Evolutionary conservation across 768 basidiomycete genomes (phyloP).

Genomic region (Kwoniella newhampshirensis): DNA sequence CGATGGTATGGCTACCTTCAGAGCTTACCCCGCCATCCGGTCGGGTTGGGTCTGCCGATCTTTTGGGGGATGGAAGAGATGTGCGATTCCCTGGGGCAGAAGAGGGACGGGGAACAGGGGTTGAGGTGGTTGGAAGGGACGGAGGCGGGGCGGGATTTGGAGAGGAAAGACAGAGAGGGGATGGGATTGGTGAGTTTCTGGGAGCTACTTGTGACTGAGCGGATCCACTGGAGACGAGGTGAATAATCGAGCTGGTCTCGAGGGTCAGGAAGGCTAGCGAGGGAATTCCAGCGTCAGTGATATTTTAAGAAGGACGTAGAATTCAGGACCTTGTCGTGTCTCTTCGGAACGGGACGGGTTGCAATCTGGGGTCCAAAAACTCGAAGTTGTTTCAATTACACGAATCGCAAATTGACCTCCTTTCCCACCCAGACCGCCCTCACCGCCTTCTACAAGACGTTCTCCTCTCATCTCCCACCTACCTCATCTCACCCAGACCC

Average conservation of each 20-base stretch:
- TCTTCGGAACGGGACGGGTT: no score
- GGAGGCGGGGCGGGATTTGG: conserved; percentile 36
- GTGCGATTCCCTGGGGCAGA: no score
- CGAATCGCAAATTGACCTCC: no score
- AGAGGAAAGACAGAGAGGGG: conserved; percentile 29
- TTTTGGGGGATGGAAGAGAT: conserved; percentile 50
- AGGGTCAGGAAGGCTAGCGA: no score
- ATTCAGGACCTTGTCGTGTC: no score
- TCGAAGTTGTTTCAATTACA: no score
- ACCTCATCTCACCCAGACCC: conserved; percentile 6
- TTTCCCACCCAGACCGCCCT: conserved; percentile 3
- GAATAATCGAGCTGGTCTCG: no score
- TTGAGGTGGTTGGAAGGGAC: conserved; percentile 46
- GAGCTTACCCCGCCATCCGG: conserved; percentile 43
- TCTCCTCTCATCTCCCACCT: conserved; percentile 14
- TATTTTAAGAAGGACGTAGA: no score
- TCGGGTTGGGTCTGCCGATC: conserved; percentile 39
- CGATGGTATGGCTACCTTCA: conserved; percentile 53
- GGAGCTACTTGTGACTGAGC: no score
- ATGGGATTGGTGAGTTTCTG: conserved; percentile 28
- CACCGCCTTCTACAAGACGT: conserved; percentile 7
- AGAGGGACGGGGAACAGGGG: conserved; percentile 41
- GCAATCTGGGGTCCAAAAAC: no score
- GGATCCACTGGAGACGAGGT: no score
- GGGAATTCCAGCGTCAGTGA: no score